Evolutionary conservation across 495 filamentous ascomycete species (phyloP).

Genomic region (Penicillium psychrofluorescens): DNA sequence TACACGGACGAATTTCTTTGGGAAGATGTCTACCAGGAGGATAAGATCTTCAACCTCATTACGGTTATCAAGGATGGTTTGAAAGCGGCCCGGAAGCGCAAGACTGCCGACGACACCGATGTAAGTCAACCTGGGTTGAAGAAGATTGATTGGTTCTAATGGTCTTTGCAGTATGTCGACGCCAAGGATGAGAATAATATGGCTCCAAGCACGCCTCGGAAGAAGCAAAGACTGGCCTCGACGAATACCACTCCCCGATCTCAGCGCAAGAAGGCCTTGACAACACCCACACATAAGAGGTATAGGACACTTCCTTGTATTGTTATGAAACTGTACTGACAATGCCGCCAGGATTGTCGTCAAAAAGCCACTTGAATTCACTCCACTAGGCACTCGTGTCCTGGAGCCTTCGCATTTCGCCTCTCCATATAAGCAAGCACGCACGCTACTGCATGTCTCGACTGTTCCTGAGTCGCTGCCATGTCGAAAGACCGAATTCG

Average conservation of each 20-base stretch:
- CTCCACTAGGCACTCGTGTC: constrained; percentile 79
- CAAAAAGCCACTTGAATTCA: constrained; percentile 93
- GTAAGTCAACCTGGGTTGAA: constrained; percentile 24
- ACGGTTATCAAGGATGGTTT: constrained; percentile 55
- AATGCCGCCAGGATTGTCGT: constrained; percentile 52
- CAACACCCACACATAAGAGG: constrained; percentile 68
- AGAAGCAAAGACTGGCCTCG: constrained; percentile 46
- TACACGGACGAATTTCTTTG: constrained; percentile 92
- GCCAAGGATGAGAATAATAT: constrained; percentile 40
- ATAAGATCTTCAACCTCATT: constrained; percentile 56
- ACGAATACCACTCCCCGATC: constrained; percentile 53
- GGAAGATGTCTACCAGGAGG: constrained; percentile 71
- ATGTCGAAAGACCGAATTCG: constrained; percentile 88
- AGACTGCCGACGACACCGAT: constrained; percentile 34
- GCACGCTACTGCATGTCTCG: constrained; percentile 84
- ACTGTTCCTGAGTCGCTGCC: constrained; percentile 83
- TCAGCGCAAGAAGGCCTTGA: constrained; percentile 44
- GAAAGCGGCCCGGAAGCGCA: constrained; percentile 48
- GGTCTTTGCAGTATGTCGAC: constrained; percentile 24
- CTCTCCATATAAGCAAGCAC: constrained; percentile 87
- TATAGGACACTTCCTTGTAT: constrained; percentile 11
- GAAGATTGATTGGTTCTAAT: constrained; percentile 4
- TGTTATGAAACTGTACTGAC: not conserved
- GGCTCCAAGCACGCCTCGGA: constrained; percentile 50
- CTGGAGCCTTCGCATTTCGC: constrained; percentile 70